These are phyloP conservation scores for Eruca vesicaria DNA, from an alignment of 441 rosid genomes.

Conservation along the genomic window DNA sequence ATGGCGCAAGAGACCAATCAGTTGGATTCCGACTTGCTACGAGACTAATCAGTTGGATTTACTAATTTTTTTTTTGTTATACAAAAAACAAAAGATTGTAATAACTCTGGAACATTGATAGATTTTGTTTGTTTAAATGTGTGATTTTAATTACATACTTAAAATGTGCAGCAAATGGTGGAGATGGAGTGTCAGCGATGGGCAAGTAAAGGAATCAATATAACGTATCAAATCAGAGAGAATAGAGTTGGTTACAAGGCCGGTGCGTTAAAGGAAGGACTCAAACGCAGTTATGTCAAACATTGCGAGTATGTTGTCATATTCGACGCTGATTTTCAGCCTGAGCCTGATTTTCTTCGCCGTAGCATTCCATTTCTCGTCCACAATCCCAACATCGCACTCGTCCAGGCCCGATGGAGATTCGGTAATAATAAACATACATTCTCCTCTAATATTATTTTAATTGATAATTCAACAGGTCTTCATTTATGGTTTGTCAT, in stretches of 20 bases:
- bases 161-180: conserved; percentile 69
- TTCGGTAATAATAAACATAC: conserved; percentile 39
- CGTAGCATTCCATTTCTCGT: conserved; percentile 52
- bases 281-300: conserved; percentile 53
- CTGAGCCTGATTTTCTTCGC: conserved; percentile 52
- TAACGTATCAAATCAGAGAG: conserved; percentile 50
- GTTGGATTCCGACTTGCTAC: too few species aligned
- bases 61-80: too few species aligned
- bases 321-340: conserved; percentile 65
- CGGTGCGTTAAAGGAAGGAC: conserved; percentile 59
- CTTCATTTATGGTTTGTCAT: not conserved
- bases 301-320: conserved; percentile 45
- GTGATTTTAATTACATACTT: not conserved
- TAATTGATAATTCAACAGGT: not conserved
- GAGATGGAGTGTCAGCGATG: conserved; percentile 89
- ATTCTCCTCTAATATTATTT: not conserved
- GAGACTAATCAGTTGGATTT: too few species aligned
- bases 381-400: conserved; percentile 50
- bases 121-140: not conserved
- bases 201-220: conserved; percentile 66
- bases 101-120: too few species aligned
- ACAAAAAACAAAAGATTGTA: not conserved
- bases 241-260: conserved; percentile 64
- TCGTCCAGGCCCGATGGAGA: conserved; percentile 69
- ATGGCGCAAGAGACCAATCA: too few species aligned